Conservation (phyloP, 441 rosid species). For the Pelargonium citronellum region DNA sequence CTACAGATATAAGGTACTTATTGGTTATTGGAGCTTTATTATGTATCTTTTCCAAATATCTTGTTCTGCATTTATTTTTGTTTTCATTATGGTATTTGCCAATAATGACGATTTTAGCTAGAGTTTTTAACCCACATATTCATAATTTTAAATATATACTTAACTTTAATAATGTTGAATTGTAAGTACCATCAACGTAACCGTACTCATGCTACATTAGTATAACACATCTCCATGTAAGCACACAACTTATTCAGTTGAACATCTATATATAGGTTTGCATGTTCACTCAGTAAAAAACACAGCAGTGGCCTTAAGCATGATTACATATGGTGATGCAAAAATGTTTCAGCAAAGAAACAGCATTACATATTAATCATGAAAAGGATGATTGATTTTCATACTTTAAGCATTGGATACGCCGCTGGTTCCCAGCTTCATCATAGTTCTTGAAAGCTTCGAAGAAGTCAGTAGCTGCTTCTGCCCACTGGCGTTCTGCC, state of each 20-base stretch:
- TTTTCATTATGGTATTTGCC: too few species aligned
- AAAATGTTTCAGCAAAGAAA: neutral
- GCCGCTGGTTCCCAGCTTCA: slow-evolving; percentile 99
- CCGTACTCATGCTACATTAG: too few species aligned
- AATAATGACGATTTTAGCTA: too few species aligned
- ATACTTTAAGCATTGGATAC: slow-evolving; percentile 93
- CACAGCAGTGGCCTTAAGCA: neutral
- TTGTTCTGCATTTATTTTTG: too few species aligned
- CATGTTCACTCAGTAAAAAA: neutral
- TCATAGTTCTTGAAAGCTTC: slow-evolving; percentile 99
- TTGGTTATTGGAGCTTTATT: too few species aligned
- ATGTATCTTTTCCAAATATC: too few species aligned
- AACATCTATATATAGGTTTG: neutral
- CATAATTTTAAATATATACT: too few species aligned
- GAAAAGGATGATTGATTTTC: slow-evolving; percentile 21
- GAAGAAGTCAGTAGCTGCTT: slow-evolving; percentile 97
- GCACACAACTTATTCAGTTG: neutral
- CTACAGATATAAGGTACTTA: too few species aligned
- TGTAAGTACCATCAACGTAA: too few species aligned
- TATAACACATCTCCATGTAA: neutral
- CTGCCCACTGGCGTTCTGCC: slow-evolving; percentile 99
- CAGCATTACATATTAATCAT: neutral
- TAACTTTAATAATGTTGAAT: too few species aligned
- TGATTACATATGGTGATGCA: neutral
- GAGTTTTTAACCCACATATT: too few species aligned